These are phyloP conservation scores for Populus tremula DNA, from an alignment of 345 rosid species.

Conservation along the genomic window DNA sequence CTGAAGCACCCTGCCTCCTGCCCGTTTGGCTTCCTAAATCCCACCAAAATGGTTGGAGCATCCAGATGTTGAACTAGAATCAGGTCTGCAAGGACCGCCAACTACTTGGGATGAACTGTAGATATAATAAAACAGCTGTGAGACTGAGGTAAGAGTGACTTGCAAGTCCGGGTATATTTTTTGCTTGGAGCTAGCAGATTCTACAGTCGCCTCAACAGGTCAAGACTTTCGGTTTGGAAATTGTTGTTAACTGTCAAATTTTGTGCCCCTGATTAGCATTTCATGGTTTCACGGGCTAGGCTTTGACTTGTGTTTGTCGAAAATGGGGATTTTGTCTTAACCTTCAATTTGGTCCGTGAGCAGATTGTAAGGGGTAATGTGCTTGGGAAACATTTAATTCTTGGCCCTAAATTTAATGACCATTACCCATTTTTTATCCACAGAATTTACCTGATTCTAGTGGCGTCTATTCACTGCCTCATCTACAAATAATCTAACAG, in stretches of 20 bases:
- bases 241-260: slow-evolving; percentile 13
- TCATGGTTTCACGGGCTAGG: slow-evolving; percentile 31
- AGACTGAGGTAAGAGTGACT: neutral
- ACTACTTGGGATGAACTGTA: neutral
- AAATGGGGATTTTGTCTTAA: slow-evolving; percentile 23
- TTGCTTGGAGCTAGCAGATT: neutral
- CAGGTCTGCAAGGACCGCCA: neutral
- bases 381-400: slow-evolving; percentile 2
- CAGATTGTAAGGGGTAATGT: slow-evolving; percentile 4
- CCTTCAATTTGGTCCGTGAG: slow-evolving; percentile 26
- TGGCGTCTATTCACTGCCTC: neutral
- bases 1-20: neutral
- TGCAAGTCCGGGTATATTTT: neutral
- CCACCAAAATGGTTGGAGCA: neutral
- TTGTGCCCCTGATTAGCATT: slow-evolving; percentile 14
- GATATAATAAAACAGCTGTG: neutral
- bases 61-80: neutral
- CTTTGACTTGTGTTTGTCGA: slow-evolving; percentile 20
- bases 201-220: neutral
- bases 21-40: neutral
- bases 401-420: slow-evolving; percentile 17
- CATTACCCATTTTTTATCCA: neutral
- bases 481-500: neutral
- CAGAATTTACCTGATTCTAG: neutral
- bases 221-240: neutral